phyloP scores from a whole-genome alignment of 768 basidiomycete genomes.

The Phaeotremella fagi region DNA sequence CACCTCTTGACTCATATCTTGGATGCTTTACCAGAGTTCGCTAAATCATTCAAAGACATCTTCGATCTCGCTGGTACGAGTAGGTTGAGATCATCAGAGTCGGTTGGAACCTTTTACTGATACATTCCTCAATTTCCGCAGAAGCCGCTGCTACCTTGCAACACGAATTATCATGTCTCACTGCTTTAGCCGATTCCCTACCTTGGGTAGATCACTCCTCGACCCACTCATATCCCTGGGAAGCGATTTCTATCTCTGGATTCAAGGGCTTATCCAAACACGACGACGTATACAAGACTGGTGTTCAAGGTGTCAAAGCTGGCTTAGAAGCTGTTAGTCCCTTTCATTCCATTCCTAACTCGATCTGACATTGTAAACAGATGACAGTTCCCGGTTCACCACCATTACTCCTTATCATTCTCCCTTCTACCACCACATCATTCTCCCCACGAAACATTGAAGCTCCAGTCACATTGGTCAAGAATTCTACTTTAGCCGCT shows the following conservation, averaged over 20 bases:
- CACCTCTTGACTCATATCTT: slow-evolving; percentile 29
- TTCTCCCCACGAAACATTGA: slow-evolving; percentile 3
- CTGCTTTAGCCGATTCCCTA: slow-evolving; percentile 38
- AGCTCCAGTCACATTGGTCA: slow-evolving; percentile 4
- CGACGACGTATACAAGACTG: slow-evolving; percentile 35
- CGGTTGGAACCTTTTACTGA: background rate
- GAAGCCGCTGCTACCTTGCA: slow-evolving; percentile 38
- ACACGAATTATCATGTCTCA: slow-evolving; percentile 38
- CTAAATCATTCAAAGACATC: slow-evolving; percentile 38
- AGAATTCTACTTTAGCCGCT: slow-evolving; percentile 9
- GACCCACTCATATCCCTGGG: slow-evolving; percentile 24
- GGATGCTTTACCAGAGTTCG: slow-evolving; percentile 23
- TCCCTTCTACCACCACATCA: slow-evolving; percentile 22
- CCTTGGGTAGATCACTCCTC: slow-evolving; percentile 28
- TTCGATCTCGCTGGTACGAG: slow-evolving; percentile 42
- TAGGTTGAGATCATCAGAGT: slow-evolving; percentile 14
- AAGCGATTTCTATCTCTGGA: slow-evolving; percentile 41
- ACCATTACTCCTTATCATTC: slow-evolving; percentile 43
- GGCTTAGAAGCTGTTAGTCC: slow-evolving; percentile 38
- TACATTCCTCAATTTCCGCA: background rate
- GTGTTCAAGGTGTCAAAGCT: slow-evolving; percentile 35
- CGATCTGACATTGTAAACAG: slow-evolving; percentile 18
- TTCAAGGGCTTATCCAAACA: slow-evolving; percentile 23
- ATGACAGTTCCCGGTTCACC: slow-evolving; percentile 42
- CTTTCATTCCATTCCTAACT: background rate